Base-by-base conservation (phyloP, 2,329 filamentous ascomycete species). In the Tolypocladium tundrense region DNA sequence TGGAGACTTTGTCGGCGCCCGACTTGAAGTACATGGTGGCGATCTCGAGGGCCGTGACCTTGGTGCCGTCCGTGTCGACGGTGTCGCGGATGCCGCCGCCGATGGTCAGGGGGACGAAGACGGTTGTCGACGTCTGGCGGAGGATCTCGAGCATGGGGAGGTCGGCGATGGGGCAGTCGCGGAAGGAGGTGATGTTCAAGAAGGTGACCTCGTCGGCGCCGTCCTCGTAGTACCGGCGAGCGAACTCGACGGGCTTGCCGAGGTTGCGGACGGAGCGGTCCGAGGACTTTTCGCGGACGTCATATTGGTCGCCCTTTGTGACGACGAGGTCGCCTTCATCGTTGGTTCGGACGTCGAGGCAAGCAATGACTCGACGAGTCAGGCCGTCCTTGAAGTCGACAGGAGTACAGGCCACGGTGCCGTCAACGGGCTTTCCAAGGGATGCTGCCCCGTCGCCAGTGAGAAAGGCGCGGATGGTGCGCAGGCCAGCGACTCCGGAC, bases 271-370 rank as follows among this genome's bases (percentile, higher is more conserved):
- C 92, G 64, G 70, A 70, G 57, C 83, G 79, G 58, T 79, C 78
- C 16, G 76, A 79, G 27, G 79, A 78, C 74, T 97, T 97, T 68
- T 97, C 94, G 39, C 94, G 89, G 8, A 99, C 94, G 68, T 99
- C 94, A 76, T 99, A 99, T 73, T 97, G 93, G 74, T 99, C 94
- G 58, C 94, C 94, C 74, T 99, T 99, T 16, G 94, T 99, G 42
- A 99, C 94, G 0, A 99, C 94, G 11, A 99, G 80, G 72, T 99
- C 94, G 40, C 94, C 94, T 60, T 88, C 80, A 71, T 99, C 94
- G 72, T 99, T 99, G 56, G 92, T 85, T 50, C 94, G 88, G 55
- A 99, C 94, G 69, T 99, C 94, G 35, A 99, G 85, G 69, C 94
- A 99, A 35, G 94, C 94, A 69, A 99, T 97, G 55, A 99, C 85